Conservation (phyloP, 2,329 filamentous ascomycete genomes). For the Penicillium sp. region DNA sequence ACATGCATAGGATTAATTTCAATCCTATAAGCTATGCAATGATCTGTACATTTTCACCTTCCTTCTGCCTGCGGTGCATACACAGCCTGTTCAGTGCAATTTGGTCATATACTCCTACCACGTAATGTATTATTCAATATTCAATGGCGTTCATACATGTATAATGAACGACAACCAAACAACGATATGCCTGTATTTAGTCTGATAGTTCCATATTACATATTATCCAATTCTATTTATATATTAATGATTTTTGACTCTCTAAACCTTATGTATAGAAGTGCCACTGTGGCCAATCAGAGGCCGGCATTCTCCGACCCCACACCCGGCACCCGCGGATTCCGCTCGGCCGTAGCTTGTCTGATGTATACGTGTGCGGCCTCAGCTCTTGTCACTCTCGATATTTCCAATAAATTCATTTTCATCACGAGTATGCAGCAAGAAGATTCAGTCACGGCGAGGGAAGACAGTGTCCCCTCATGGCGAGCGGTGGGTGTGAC, state of each 20-base stretch:
- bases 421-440: constrained; percentile 1
- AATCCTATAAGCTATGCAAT: background rate
- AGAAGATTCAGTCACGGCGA: background rate
- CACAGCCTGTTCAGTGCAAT: background rate
- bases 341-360: background rate
- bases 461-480: constrained; percentile 6
- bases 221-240: background rate
- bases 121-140: background rate
- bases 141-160: background rate
- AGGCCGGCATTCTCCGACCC: too few species aligned
- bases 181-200: background rate
- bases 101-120: background rate
- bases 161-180: constrained; percentile 2
- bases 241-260: background rate
- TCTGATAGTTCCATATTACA: background rate
- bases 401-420: background rate
- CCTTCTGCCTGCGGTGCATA: background rate
- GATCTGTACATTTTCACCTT: background rate
- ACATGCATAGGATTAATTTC: background rate
- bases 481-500: constrained; percentile 15
- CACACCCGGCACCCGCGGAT: constrained; percentile 9
- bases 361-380: background rate
- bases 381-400: background rate
- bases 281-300: background rate
- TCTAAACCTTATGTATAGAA: background rate